Percentiles rank a stretch among this genome's conserved stretches.
Conservation (phyloP, 345 rosid species). For the Eucalyptus sp. region DNA sequence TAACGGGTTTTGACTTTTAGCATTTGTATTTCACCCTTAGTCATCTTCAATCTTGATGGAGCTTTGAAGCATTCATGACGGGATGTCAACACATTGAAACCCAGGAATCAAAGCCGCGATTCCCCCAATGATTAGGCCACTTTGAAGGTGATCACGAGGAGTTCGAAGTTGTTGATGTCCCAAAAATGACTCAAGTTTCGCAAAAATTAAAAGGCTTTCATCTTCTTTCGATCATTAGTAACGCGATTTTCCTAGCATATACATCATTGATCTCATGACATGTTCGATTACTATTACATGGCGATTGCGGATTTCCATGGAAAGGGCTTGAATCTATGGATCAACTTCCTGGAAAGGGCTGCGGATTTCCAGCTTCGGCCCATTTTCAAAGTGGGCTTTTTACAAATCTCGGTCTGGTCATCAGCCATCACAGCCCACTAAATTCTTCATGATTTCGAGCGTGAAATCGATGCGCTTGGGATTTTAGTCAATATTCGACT, state of each 20-base stretch:
- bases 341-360: background rate
- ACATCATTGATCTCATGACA: background rate
- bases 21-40: background rate
- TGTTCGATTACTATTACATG: background rate
- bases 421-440: background rate
- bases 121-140: background rate
- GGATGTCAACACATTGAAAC: background rate
- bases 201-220: background rate
- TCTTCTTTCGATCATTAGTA: background rate
- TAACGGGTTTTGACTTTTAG: no score
- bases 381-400: background rate
- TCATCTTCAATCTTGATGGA: background rate
- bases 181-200: background rate
- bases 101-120: background rate
- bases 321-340: background rate
- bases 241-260: background rate
- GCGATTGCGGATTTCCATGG: background rate
- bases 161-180: background rate
- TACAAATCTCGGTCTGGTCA: background rate
- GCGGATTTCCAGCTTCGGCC: background rate
- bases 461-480: background rate
- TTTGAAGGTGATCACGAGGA: background rate
- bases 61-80: background rate
- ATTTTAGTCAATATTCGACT: background rate
- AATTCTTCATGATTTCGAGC: background rate